These are phyloP conservation scores for Pyronema domesticum DNA, from an alignment of 495 filamentous ascomycete genomes.

Conservation along the genomic window DNA sequence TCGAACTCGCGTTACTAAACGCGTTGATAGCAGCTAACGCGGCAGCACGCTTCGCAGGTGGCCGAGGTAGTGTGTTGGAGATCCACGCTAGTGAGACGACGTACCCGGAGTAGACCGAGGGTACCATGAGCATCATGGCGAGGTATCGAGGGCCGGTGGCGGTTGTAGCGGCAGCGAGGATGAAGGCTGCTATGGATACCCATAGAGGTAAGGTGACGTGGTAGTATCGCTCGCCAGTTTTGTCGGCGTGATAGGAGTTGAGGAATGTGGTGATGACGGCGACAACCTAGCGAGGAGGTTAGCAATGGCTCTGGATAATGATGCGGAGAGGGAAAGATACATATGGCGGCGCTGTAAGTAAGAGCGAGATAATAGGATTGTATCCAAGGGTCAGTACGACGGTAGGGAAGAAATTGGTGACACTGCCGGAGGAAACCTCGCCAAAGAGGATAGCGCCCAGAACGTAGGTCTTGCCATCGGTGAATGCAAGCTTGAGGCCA, in stretches of 20 bases:
- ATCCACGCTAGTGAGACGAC: slow-evolving; percentile 67
- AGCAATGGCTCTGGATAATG: neutral
- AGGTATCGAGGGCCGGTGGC: slow-evolving; percentile 50
- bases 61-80: slow-evolving; percentile 60
- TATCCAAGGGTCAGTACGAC: slow-evolving; percentile 61
- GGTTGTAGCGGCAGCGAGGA: slow-evolving; percentile 54
- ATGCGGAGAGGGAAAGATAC: slow-evolving; percentile 18
- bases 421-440: slow-evolving; percentile 51
- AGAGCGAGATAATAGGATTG: slow-evolving; percentile 46
- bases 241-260: slow-evolving; percentile 66
- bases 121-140: slow-evolving; percentile 70
- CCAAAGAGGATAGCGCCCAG: slow-evolving; percentile 50
- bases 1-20: slow-evolving; percentile 51
- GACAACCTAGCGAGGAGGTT: slow-evolving; percentile 28
- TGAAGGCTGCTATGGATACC: slow-evolving; percentile 53
- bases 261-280: slow-evolving; percentile 49
- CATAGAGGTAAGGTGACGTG: slow-evolving; percentile 53
- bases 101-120: slow-evolving; percentile 46
- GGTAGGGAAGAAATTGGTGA: slow-evolving; percentile 78
- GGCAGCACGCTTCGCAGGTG: slow-evolving; percentile 67
- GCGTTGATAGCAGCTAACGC: slow-evolving; percentile 69
- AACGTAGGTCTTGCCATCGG: slow-evolving; percentile 17
- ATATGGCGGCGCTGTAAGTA: slow-evolving; percentile 63
- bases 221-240: slow-evolving; percentile 60
- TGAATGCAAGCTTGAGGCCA: slow-evolving; percentile 52